Evolutionary conservation across 1,284 basidiomycete genomes (phyloP).

Genomic region (Apiotrichum domesticum): DNA sequence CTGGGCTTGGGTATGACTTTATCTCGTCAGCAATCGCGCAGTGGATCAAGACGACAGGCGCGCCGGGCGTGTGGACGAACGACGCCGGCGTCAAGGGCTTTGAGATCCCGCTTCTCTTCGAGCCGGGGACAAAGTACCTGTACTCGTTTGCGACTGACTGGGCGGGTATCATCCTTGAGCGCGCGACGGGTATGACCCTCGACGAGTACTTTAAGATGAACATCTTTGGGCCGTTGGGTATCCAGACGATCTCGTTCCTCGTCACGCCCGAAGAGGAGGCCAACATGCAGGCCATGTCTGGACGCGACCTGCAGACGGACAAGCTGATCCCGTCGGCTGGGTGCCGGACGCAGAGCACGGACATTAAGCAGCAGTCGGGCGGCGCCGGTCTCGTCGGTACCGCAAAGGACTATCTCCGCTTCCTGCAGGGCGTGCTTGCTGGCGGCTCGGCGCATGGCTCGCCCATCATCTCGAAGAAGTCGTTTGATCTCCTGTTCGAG

Average conservation of each 20-base stretch:
- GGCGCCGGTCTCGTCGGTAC: slow-evolving; percentile 39
- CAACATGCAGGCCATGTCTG: slow-evolving; percentile 8
- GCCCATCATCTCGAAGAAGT: slow-evolving; percentile 21
- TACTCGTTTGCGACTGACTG: slow-evolving; percentile 15
- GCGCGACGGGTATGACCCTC: slow-evolving; percentile 6
- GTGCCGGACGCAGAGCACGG: neutral
- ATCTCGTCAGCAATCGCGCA: neutral
- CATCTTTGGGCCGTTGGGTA: slow-evolving; percentile 34
- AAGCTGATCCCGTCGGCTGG: neutral
- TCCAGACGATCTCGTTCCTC: slow-evolving; percentile 29
- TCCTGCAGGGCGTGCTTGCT: slow-evolving; percentile 27
- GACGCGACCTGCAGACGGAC: slow-evolving; percentile 5
- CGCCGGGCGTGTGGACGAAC: slow-evolving; percentile 20
- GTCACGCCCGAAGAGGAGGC: slow-evolving; percentile 20
- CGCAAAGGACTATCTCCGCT: slow-evolving; percentile 29
- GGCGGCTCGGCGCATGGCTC: slow-evolving; percentile 4
- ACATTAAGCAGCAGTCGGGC: slow-evolving; percentile 16
- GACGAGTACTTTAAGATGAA: slow-evolving; percentile 22
- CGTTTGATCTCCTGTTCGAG: slow-evolving; percentile 26
- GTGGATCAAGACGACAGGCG: slow-evolving; percentile 11
- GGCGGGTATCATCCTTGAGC: slow-evolving; percentile 19
- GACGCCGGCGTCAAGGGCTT: slow-evolving; percentile 9
- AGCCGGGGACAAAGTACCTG: slow-evolving; percentile 17
- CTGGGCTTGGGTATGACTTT: slow-evolving; percentile 10
- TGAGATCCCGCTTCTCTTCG: slow-evolving; percentile 19